Base-by-base conservation (phyloP, 2,329 filamentous ascomycete genomes). In the Arachnopeziza araneosa region DNA sequence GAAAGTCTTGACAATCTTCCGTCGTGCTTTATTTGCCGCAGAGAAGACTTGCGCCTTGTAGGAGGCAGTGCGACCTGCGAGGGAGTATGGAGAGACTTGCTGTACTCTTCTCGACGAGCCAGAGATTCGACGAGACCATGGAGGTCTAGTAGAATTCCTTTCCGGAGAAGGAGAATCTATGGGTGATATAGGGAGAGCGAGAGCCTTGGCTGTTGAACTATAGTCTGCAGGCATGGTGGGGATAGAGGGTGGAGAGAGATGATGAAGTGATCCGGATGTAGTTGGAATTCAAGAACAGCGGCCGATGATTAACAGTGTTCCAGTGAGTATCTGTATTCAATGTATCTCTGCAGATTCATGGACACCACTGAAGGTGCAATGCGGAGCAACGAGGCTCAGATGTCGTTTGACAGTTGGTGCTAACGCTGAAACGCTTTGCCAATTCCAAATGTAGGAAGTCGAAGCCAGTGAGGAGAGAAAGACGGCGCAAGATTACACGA, bases 21-120 rank as follows among this genome's bases (percentile, higher is more conserved):
- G 73, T 61, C 78, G 77, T 56, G 90, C 76, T 68, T 76, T 76
- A 61, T 79, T 73, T 74, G 82, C 88, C 54, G 80, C 75, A 58
- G 74, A 72, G 51, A 81, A 59, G 51, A 78, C 71, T 63, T 79
- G 71, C 9, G 74, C 72, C 58, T 73, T 70, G 52, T 76, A 69
- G 59, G 77, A 70, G 56, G 60, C 60, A 36, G 55, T 23, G 19
- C 60, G 58, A 36, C 32, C 54, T 8, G 60, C 54, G 44, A 53
- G 60, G 6, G 64, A 64, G 56, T 68, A 68, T 23, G 65, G 64
- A 8, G 67, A 69, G 22, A 58, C 53, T 22, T 54, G 54, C 17
- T 57, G 62, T 48, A 55, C 48, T 52, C 64, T 59, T 36, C 68
- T 73, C 19, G 74, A 72, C 55, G 74, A 72, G 32, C 75, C 70